Conservation (phyloP, 2,329 filamentous ascomycete genomes). For the Pseudogymnoascus sp. region DNA sequence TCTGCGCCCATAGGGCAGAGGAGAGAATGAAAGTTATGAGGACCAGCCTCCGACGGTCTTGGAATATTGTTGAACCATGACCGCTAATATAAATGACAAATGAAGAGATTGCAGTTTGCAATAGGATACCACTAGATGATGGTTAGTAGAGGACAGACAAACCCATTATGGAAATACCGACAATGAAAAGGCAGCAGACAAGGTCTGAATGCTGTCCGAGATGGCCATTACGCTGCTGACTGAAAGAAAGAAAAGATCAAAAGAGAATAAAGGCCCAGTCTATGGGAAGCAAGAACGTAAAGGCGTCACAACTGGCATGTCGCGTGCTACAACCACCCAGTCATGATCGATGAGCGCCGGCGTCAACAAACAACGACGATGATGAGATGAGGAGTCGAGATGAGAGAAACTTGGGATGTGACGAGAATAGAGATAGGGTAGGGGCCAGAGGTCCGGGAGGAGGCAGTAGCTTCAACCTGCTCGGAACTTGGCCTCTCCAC, state of each 20-base stretch:
- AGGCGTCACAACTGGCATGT: conserved; percentile 15
- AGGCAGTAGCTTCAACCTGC: neutral
- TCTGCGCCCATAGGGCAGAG: conserved; percentile 24
- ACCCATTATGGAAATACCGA: conserved; percentile 16
- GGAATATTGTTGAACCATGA: conserved; percentile 25
- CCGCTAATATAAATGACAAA: conserved; percentile 25
- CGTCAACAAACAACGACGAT: conserved; percentile 18
- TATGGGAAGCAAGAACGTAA: conserved; percentile 21
- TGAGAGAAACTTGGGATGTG: neutral
- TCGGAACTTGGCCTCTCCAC: conserved; percentile 1
- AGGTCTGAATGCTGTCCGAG: conserved; percentile 25
- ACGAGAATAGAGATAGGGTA: neutral
- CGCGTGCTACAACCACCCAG: conserved; percentile 19
- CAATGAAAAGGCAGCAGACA: conserved; percentile 29
- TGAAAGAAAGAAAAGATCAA: conserved; percentile 17
- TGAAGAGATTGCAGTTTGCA: conserved; percentile 25
- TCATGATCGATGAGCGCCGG: conserved; percentile 19
- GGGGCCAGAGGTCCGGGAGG: neutral
- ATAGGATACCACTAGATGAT: conserved; percentile 25
- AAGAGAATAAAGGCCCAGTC: conserved; percentile 25
- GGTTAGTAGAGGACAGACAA: conserved; percentile 14
- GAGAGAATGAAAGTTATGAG: conserved; percentile 29
- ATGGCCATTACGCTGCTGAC: conserved; percentile 23
- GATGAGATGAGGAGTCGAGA: conserved; percentile 11
- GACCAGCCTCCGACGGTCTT: conserved; percentile 32